Evolutionary conservation across 805 yeast species (phyloP).

Genomic region (Ogataea populi-albae): DNA sequence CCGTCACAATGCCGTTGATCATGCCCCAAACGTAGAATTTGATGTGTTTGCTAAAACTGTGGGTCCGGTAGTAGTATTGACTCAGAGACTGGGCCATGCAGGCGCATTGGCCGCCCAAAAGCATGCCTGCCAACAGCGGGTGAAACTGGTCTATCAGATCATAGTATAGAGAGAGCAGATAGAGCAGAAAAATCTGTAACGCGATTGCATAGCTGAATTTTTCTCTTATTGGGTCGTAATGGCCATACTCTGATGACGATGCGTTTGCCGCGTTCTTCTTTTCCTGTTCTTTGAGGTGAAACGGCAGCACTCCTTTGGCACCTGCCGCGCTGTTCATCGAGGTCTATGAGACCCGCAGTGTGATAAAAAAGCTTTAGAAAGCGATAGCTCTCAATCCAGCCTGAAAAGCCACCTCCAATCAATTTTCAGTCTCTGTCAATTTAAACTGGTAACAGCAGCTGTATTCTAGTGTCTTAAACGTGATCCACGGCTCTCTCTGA

Average conservation of each 20-base stretch:
- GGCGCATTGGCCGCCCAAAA: constrained; percentile 29
- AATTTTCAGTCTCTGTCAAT: no score
- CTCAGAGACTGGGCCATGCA: constrained; percentile 31
- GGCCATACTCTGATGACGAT: constrained; percentile 9
- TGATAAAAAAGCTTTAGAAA: no score
- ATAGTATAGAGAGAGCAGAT: constrained; percentile 24
- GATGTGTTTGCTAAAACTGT: constrained; percentile 27
- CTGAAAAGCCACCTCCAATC: no score
- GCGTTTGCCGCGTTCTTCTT: constrained; percentile 7
- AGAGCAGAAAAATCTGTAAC: constrained; percentile 21
- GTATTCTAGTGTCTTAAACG: no score
- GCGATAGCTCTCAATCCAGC: no score
- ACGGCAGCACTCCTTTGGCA: constrained; percentile 19
- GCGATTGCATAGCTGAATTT: constrained; percentile 26
- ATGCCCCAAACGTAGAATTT: constrained; percentile 62
- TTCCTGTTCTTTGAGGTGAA: constrained; percentile 14
- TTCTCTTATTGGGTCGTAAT: constrained; percentile 21
- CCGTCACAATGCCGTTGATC: constrained; percentile 52
- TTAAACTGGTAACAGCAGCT: no score
- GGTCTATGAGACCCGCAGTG: no score
- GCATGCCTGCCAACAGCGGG: constrained; percentile 24
- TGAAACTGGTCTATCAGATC: constrained; percentile 25
- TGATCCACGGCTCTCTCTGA: no score
- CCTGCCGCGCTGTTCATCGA: no score
- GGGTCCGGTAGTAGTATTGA: constrained; percentile 25